Evolutionary conservation across 1,139 yeast genomes (phyloP).

Genomic region (Lodderomyces metapsilosis): DNA sequence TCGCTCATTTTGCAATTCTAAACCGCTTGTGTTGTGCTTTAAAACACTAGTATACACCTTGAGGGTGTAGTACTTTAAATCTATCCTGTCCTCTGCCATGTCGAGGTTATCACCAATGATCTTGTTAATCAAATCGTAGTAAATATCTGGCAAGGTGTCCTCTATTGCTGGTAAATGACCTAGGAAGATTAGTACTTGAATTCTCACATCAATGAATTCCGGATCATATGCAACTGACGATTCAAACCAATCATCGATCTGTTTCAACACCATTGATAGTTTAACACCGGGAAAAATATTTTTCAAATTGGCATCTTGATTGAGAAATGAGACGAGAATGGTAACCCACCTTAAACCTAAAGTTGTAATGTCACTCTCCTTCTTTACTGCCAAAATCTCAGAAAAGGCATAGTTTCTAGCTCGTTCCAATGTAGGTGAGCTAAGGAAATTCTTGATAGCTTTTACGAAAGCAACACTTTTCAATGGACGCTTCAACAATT

Average conservation of each 20-base stretch:
- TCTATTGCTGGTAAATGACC: constrained; percentile 23
- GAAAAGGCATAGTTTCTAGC: constrained; percentile 64
- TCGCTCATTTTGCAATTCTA: constrained; percentile 3
- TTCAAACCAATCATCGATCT: constrained; percentile 57
- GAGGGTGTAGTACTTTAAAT: constrained; percentile 49
- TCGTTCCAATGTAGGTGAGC: constrained; percentile 41
- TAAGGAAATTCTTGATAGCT: constrained; percentile 34
- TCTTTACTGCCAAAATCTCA: constrained; percentile 57
- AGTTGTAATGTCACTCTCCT: constrained; percentile 33
- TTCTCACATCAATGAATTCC: constrained; percentile 49
- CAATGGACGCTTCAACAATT: constrained; percentile 31
- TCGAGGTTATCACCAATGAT: constrained; percentile 54
- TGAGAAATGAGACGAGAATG: constrained; percentile 49
- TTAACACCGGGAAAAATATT: constrained; percentile 50
- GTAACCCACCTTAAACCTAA: constrained; percentile 49
- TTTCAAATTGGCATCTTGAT: constrained; percentile 25
- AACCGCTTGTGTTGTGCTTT: constrained; percentile 18
- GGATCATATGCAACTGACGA: constrained; percentile 60
- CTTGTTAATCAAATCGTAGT: constrained; percentile 34
- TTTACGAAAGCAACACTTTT: constrained; percentile 38
- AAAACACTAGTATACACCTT: constrained; percentile 29
- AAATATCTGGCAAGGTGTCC: constrained; percentile 27
- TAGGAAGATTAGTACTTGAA: constrained; percentile 52
- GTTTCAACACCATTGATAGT: constrained; percentile 56
- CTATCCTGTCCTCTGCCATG: constrained; percentile 34